Base-by-base conservation (phyloP, 2,329 filamentous ascomycete species). In the Pseudogymnoascus sp. region DNA sequence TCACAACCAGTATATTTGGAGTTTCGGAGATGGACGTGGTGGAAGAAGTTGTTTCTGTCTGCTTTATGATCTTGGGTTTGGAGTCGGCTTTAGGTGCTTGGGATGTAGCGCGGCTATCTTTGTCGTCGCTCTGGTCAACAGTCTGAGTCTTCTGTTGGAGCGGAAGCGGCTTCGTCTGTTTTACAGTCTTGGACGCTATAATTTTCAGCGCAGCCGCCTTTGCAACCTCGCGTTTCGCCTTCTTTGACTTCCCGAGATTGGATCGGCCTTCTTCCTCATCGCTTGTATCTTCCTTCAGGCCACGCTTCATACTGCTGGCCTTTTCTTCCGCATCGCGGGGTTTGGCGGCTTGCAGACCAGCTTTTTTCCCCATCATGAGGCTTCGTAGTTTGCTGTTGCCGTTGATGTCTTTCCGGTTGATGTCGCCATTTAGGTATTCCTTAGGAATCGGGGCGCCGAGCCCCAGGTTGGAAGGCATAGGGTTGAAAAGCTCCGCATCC, bases 251-350 rank as follows among this genome's bases (percentile, higher is more conserved):
- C 34, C 73, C 73, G 31, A 75, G 45, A n/a, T 67, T 67, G 62
- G 73, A 73, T 54, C 74, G 68, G 2, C 74, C 73, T 60, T 71
- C 71, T 21, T 75, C 74, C 34, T 76, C 74, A 65, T 75, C 74
- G 61, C 74, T 75, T 41, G 69, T 73, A 39, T 74, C 71, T 23
- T 67, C 67, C 43, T 54, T 69, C 60, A 70, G 62, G 11, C 62
- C 68, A n/a, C 72, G 68, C 66, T 73, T 74, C 19, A 69, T 69
- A 65, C 70, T 74, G 6, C 64, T 67, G 61, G 68, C 69, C 61
- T 75, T 74, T 62, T 75, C 73, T 51, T 73, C 72, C 6, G 68
- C 67, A 69, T 74, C 70, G 64, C 72, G 67, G 39, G 68, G 67
- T 63, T 74, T 75, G 62, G 71, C 72, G 13, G 69, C 73, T 62